Conservation (phyloP, 495 filamentous ascomycete genomes). For the Schizothecium vesticola region DNA sequence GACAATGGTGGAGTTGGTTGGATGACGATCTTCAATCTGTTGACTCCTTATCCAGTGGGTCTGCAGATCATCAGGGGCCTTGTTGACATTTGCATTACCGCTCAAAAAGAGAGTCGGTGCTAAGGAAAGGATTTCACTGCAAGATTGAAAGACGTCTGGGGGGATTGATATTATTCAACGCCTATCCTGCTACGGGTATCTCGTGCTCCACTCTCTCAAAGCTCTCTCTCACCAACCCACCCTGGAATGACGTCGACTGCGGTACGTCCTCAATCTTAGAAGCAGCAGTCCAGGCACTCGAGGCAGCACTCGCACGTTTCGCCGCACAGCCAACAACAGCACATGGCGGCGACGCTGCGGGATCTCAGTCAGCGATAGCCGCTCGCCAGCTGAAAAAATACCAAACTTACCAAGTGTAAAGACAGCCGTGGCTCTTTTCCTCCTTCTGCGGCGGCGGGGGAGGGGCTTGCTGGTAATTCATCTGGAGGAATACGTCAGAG, state of each 20-base stretch:
- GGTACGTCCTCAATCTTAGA: background rate
- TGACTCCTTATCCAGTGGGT: background rate
- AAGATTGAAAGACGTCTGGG: background rate
- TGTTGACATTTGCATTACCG: background rate
- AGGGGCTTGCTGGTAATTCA: slow-evolving; percentile 13
- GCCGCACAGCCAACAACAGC: slow-evolving; percentile 25
- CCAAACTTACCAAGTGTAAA: slow-evolving; percentile 20
- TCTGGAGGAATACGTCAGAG: background rate
- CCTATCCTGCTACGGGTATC: background rate
- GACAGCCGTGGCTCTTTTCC: slow-evolving; percentile 25
- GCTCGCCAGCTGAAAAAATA: background rate
- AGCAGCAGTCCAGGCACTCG: slow-evolving; percentile 23
- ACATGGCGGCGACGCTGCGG: slow-evolving; percentile 18
- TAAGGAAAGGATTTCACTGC: background rate
- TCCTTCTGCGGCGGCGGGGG: slow-evolving; percentile 17
- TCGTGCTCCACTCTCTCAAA: background rate
- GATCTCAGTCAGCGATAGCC: background rate
- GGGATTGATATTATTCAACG: background rate
- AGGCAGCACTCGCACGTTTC: slow-evolving; percentile 26
- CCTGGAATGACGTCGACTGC: background rate
- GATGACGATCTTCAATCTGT: background rate
- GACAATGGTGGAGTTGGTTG: background rate
- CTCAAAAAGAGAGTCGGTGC: too few species aligned
- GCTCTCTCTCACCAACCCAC: background rate
- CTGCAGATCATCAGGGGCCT: background rate